Percentiles rank a stretch among this genome's conserved stretches.
Evolutionary conservation across 148 eudicot genomes (phyloP).

Genomic region (Camellia japonica): DNA sequence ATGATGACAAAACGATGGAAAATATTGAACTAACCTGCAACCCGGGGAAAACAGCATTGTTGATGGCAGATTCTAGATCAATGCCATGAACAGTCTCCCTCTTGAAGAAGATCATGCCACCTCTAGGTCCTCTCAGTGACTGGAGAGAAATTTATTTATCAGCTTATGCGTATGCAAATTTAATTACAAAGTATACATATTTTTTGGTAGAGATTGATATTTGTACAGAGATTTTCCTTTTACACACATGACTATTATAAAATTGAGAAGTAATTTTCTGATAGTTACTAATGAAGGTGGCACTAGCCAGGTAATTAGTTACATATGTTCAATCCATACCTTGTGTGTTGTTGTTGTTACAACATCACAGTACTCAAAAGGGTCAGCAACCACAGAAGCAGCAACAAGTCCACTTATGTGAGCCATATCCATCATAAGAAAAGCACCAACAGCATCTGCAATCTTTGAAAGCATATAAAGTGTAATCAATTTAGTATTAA

Average conservation of each 20-base stretch:
- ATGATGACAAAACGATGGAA: not conserved
- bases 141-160: conserved; percentile 19
- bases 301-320: not conserved
- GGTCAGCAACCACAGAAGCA: conserved; percentile 84
- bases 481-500: conserved; percentile 14
- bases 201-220: not conserved
- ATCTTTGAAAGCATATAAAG: conserved; percentile 40
- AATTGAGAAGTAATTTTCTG: too few relatives aligned
- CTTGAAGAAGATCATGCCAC: conserved; percentile 94
- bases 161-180: not conserved
- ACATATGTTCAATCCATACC: conserved; percentile 34
- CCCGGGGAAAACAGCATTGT: conserved; percentile 91
- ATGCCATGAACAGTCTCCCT: conserved; percentile 72
- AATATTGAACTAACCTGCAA: conserved; percentile 52
- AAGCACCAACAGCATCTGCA: conserved; percentile 87
- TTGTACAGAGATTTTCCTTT: too few relatives aligned
- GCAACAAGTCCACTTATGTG: conserved; percentile 97
- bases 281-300: too few relatives aligned
- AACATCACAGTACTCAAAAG: conserved; percentile 85
- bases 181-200: not conserved
- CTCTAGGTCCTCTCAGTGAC: conserved; percentile 96
- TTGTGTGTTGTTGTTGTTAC: conserved; percentile 96
- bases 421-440: conserved; percentile 98
- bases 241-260: too few relatives aligned
- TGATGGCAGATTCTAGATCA: conserved; percentile 80